Conservation (phyloP, 768 basidiomycete genomes). For the Amanita fuliginea region DNA sequence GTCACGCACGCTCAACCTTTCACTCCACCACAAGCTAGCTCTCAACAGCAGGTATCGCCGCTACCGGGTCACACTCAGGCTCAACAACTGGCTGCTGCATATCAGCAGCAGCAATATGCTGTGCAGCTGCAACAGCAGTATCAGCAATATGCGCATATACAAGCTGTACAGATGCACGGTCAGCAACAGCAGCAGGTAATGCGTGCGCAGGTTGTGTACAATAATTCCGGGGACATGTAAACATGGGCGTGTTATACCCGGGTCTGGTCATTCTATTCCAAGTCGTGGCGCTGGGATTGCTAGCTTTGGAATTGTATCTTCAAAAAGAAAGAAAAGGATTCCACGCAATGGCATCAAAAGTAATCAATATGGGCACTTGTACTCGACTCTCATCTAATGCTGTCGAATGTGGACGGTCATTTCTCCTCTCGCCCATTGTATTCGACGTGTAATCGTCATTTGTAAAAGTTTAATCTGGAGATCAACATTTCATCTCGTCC, state of each 20-base stretch:
- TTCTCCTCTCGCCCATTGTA: neutral
- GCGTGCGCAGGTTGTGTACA: slow-evolving; percentile 3
- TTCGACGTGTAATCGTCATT: slow-evolving; percentile 6
- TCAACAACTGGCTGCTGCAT: slow-evolving; percentile 11
- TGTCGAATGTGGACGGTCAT: neutral
- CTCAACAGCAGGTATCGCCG: slow-evolving; percentile 5
- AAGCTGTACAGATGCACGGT: slow-evolving; percentile 19
- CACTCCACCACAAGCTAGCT: slow-evolving; percentile 4
- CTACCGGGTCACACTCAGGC: slow-evolving; percentile 25
- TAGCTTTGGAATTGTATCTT: slow-evolving; percentile 1
- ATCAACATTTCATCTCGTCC: neutral
- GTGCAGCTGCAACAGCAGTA: slow-evolving; percentile 14
- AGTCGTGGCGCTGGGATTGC: neutral
- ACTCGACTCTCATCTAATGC: neutral
- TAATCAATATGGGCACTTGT: slow-evolving; percentile 1
- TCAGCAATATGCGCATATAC: slow-evolving; percentile 23
- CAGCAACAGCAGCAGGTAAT: slow-evolving; percentile 9
- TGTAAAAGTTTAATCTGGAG: slow-evolving; percentile 4
- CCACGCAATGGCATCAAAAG: slow-evolving; percentile 3
- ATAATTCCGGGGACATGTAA: neutral
- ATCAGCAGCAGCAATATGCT: slow-evolving; percentile 17
- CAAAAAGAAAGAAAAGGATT: neutral
- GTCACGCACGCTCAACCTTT: slow-evolving; percentile 7
- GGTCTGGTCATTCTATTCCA: neutral
- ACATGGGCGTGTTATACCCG: neutral